Percentiles rank a stretch among this genome's conserved stretches.
Evolutionary conservation across 345 rosid species (phyloP).

Genomic region (sweet orange (Citrus sinensis)): DVS_A1.0 CM039165.1:29583501-29584000

Average conservation of each 20-base stretch:
- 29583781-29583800: constrained; percentile 58
- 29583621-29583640: constrained; percentile 48
- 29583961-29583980: not conserved
- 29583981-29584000: constrained; percentile 32
- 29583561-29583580: constrained; percentile 31
- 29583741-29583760: not conserved
- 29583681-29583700: not conserved
- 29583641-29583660: not conserved
- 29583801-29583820: constrained; percentile 36
- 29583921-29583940: not conserved
- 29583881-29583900: constrained; percentile 27
- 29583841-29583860: constrained; percentile 41
- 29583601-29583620: constrained; percentile 33
- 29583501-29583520: constrained; percentile 62
- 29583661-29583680: not conserved
- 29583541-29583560: constrained; percentile 41
- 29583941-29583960: not conserved
- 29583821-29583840: constrained; percentile 43
- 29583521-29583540: constrained; percentile 65
- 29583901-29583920: not conserved
- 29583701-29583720: no score
- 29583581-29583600: constrained; percentile 50
- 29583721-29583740: not conserved
- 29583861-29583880: constrained; percentile 49
- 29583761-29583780: not conserved